A percentile compares a stretch with the other conserved stretches of the same genome.
These are phyloP conservation scores for Endocarpon pusillum DNA, from an alignment of 495 filamentous ascomycete species.

Conservation along the genomic window DNA sequence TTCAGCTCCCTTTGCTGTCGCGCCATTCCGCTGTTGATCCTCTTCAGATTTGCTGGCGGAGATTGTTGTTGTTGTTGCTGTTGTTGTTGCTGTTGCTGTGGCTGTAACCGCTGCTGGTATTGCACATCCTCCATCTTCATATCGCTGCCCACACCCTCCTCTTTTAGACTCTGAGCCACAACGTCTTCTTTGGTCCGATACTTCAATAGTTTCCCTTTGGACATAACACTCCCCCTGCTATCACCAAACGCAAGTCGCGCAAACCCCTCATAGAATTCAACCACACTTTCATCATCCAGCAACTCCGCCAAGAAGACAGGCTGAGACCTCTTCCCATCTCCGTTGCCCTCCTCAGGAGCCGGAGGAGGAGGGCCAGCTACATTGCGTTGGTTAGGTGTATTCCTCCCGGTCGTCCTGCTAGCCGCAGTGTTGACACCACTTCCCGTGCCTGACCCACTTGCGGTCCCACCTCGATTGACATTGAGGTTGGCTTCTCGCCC, in stretches of 20 bases:
- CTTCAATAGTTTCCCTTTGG: conserved; percentile 73
- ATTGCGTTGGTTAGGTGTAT: conserved; percentile 26
- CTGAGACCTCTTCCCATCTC: conserved; percentile 29
- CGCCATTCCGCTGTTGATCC: too few species aligned
- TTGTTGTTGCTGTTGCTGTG: conserved; percentile 8
- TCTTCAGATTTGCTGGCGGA: too few species aligned
- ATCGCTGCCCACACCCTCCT: conserved; percentile 5
- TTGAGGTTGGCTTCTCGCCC: conserved; percentile 83
- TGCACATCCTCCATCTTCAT: conserved; percentile 28
- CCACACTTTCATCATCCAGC: conserved; percentile 81
- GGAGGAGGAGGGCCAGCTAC: too few species aligned
- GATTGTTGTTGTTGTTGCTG: conserved; percentile 11
- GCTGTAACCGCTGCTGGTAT: conserved; percentile 10
- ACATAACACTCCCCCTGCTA: conserved; percentile 64
- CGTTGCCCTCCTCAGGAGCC: too few species aligned
- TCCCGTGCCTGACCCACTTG: conserved; percentile 14
- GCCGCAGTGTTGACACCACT: conserved; percentile 6
- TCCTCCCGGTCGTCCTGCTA: conserved; percentile 21
- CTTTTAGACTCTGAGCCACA: conserved; percentile 13
- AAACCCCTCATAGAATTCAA: conserved; percentile 94
- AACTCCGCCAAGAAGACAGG: conserved; percentile 84
- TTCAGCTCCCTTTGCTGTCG: too few species aligned
- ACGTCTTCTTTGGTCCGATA: conserved; percentile 63
- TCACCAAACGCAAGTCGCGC: conserved; percentile 80
- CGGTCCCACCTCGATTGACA: conserved; percentile 47